A percentile compares a stretch with the other conserved stretches of the same genome.
phyloP scores from a whole-genome alignment of 2,329 filamentous ascomycete genomes.

The Boeremia exigua region DNA sequence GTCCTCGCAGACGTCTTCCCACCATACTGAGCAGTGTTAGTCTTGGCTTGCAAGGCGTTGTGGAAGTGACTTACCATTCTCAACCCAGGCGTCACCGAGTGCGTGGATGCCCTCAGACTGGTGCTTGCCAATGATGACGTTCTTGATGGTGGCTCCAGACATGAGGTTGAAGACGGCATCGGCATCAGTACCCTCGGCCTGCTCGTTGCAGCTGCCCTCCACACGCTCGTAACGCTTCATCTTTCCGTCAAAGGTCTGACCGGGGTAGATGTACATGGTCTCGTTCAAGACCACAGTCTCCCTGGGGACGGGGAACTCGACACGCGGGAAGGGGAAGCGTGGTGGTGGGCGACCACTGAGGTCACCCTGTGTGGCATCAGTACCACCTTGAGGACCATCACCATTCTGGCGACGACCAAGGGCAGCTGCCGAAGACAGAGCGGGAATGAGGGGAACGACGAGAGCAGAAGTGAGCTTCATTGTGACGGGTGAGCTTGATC shows the following conservation, averaged over 20 bases:
- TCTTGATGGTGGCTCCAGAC: slow-evolving; percentile 28
- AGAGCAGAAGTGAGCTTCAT: slow-evolving; percentile 31
- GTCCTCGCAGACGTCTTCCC: slow-evolving; percentile 37
- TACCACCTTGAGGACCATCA: slow-evolving; percentile 29
- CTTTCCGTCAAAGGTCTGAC: slow-evolving; percentile 32
- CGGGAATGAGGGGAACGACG: slow-evolving; percentile 27
- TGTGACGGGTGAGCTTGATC: neutral
- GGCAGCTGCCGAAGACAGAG: slow-evolving; percentile 27
- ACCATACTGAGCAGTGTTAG: slow-evolving; percentile 29
- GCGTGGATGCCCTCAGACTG: slow-evolving; percentile 35
- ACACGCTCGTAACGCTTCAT: slow-evolving; percentile 37
- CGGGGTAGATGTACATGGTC: slow-evolving; percentile 33
- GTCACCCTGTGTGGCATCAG: slow-evolving; percentile 32
- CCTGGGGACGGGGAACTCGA: slow-evolving; percentile 30
- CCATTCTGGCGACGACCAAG: slow-evolving; percentile 29
- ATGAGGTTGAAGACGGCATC: slow-evolving; percentile 35
- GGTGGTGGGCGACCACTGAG: slow-evolving; percentile 29
- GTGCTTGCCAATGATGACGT: slow-evolving; percentile 35
- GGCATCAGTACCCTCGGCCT: slow-evolving; percentile 34
- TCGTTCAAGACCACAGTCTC: slow-evolving; percentile 34
- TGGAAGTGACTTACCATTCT: slow-evolving; percentile 23
- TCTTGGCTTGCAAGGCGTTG: neutral
- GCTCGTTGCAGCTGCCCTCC: slow-evolving; percentile 33
- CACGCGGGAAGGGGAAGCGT: slow-evolving; percentile 30
- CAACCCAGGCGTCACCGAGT: slow-evolving; percentile 36